These are phyloP conservation scores for Colletotrichum sp. DNA, from an alignment of 2,329 filamentous ascomycete species.

Conservation along the genomic window DNA sequence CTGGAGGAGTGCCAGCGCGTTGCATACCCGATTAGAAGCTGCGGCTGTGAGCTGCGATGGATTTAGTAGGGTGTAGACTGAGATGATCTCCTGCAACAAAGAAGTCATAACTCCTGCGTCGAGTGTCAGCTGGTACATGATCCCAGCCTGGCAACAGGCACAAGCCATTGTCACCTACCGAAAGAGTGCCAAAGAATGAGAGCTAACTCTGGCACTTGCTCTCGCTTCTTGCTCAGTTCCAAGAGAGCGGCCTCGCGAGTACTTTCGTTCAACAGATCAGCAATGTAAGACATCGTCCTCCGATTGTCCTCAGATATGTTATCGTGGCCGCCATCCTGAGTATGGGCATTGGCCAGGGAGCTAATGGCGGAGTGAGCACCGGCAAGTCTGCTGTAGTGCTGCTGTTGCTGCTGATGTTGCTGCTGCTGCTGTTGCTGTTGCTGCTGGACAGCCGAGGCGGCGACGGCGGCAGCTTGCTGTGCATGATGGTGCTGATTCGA, in stretches of 20 bases:
- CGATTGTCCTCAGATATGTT: constrained; percentile 87
- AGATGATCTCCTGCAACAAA: constrained; percentile 96
- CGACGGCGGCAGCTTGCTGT: constrained; percentile 57
- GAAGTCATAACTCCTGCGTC: constrained; percentile 92
- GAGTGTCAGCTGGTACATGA: background rate
- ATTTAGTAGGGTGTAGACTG: constrained; percentile 95
- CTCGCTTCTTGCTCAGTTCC: constrained; percentile 97
- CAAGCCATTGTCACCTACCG: constrained; percentile 61
- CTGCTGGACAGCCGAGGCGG: constrained; percentile 56
- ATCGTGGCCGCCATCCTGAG: constrained; percentile 63
- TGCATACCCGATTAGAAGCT: constrained; percentile 97
- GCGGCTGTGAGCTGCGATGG: constrained; percentile 96
- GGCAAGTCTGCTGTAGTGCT: constrained; percentile 47
- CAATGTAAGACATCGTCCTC: constrained; percentile 90
- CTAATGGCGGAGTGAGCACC: background rate
- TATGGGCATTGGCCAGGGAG: constrained; percentile 45
- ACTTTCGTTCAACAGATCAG: constrained; percentile 85
- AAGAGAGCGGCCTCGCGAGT: constrained; percentile 90
- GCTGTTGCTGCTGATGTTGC: constrained; percentile 42
- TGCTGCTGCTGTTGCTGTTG: constrained; percentile 51
- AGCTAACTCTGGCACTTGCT: constrained; percentile 95
- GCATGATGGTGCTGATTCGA: constrained; percentile 63
- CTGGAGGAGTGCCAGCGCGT: constrained; percentile 92
- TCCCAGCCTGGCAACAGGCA: background rate
- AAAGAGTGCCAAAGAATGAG: constrained; percentile 99